A percentile compares a stretch with the other conserved stretches of the same genome.
These are phyloP conservation scores for Puccinia brachypodii DNA, from an alignment of 1,284 basidiomycete genomes.

Conservation along the genomic window DNA sequence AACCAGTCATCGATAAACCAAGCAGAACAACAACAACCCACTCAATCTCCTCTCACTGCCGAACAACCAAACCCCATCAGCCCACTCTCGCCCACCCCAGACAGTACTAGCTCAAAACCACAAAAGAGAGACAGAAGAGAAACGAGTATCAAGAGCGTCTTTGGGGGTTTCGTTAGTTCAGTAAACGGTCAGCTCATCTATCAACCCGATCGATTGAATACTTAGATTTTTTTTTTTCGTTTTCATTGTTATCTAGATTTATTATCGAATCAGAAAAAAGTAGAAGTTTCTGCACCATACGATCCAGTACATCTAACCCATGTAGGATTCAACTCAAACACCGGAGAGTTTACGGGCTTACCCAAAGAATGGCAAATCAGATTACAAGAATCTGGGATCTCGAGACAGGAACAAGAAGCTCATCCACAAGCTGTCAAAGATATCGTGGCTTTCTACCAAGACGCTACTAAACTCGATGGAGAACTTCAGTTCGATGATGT, in stretches of 20 bases:
- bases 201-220: background rate
- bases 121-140: constrained; percentile 11
- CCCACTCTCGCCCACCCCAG: no score
- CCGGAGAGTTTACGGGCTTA: constrained; percentile 85
- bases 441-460: constrained; percentile 97
- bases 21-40: background rate
- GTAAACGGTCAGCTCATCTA: constrained; percentile 54
- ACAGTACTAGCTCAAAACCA: background rate
- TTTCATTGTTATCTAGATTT: constrained; percentile 64
- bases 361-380: constrained; percentile 99
- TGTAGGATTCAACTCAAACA: constrained; percentile 98
- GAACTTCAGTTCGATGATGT: constrained; percentile 54
- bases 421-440: constrained; percentile 98
- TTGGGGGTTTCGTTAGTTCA: constrained; percentile 57
- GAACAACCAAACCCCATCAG: background rate
- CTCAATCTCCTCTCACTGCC: constrained; percentile 7
- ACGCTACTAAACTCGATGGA: constrained; percentile 56
- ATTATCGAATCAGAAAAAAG: constrained; percentile 74
- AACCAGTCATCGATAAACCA: background rate
- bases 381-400: constrained; percentile 93
- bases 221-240: background rate
- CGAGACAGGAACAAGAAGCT: constrained; percentile 89
- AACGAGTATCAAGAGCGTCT: constrained; percentile 56
- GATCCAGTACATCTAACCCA: constrained; percentile 99
- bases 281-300: constrained; percentile 93